Percentiles rank a stretch among this genome's conserved stretches.
These are phyloP conservation scores for Hirschioporus abietinus DNA, from an alignment of 768 basidiomycete species.

Conservation along the genomic window DNA sequence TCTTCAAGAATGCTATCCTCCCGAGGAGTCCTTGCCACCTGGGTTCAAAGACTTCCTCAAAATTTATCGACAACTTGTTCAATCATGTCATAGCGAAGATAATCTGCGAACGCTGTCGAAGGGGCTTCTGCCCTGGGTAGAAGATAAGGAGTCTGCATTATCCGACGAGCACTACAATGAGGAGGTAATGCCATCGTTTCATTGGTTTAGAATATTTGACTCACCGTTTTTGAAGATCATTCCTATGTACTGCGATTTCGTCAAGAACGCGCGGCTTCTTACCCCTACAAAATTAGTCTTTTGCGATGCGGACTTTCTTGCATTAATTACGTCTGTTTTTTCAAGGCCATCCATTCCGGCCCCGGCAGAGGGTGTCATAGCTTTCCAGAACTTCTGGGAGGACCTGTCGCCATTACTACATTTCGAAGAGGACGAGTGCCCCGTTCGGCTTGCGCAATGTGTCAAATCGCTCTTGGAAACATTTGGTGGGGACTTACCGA, in stretches of 20 bases:
- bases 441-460: not conserved
- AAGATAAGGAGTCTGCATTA: not conserved
- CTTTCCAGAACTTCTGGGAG: slow-evolving; percentile 2
- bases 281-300: not conserved
- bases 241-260: not conserved
- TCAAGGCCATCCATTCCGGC: not conserved
- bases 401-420: not conserved
- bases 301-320: not conserved
- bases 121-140: not conserved
- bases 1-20: not conserved
- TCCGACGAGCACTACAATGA: not conserved
- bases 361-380: not conserved
- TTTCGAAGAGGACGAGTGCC: not conserved
- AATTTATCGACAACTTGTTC: not conserved
- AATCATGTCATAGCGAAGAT: not conserved
- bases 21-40: not conserved
- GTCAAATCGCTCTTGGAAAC: not conserved
- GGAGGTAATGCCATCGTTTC: not conserved
- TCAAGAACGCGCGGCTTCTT: not conserved
- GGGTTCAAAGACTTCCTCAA: not conserved
- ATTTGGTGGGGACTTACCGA: not conserved
- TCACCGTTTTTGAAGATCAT: not conserved
- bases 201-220: not conserved
- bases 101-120: not conserved
- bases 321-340: not conserved